phyloP scores from a whole-genome alignment of 495 filamentous ascomycete species.

The Penicillium cinerascens region DNA sequence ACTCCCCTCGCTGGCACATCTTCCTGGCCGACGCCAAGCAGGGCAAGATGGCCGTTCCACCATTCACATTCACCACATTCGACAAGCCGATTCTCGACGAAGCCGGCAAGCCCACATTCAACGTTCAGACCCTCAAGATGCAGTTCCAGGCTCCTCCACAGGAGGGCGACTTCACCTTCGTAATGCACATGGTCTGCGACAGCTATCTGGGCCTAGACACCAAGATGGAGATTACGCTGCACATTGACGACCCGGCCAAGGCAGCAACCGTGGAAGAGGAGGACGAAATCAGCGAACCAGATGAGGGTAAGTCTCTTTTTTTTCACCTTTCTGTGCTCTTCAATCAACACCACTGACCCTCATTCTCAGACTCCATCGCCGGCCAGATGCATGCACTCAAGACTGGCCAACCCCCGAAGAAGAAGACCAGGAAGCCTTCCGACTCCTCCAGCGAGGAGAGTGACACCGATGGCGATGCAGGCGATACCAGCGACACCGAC shows the following conservation, averaged over 20 bases:
- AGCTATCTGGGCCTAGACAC: constrained; percentile 91
- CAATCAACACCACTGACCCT: constrained; percentile 31
- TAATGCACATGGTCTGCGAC: constrained; percentile 88
- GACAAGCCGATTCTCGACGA: constrained; percentile 78
- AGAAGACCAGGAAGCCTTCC: constrained; percentile 56
- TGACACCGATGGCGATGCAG: constrained; percentile 80
- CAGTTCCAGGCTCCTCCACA: constrained; percentile 96
- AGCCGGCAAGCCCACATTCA: constrained; percentile 76
- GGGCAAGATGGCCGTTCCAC: constrained; percentile 91
- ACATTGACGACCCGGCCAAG: constrained; percentile 87
- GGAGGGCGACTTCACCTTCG: constrained; percentile 85
- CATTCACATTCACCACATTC: constrained; percentile 85
- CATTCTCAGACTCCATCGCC: constrained; percentile 74
- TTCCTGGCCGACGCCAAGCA: constrained; percentile 93
- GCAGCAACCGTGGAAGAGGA: constrained; percentile 69
- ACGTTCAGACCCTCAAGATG: constrained; percentile 92
- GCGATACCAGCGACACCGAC: constrained; percentile 73
- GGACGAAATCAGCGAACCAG: constrained; percentile 95
- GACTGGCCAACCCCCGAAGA: constrained; percentile 56
- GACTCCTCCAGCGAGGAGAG: constrained; percentile 75
- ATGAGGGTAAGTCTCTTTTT: constrained; percentile 70
- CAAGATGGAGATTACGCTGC: constrained; percentile 79
- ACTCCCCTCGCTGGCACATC: constrained; percentile 85
- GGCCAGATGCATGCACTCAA: constrained; percentile 93
- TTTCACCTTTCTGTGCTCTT: not conserved